Conservation (phyloP, 2,329 filamentous ascomycete species). For the Rachicladosporium sp. region DNA sequence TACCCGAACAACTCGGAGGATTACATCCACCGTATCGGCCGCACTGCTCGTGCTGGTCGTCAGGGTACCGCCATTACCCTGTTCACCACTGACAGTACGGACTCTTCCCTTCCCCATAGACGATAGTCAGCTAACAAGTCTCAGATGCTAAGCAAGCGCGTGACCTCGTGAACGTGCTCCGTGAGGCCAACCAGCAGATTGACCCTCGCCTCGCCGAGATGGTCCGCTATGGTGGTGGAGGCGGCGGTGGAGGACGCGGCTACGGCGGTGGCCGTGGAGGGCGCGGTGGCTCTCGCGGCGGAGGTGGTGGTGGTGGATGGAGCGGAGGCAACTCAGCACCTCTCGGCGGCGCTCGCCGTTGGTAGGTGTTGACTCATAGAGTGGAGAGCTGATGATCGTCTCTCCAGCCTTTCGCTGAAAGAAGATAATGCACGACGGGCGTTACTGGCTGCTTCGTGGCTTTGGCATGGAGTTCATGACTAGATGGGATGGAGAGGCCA, state of each 20-base stretch:
- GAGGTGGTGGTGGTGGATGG: slow-evolving; percentile 29
- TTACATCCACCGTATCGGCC: slow-evolving; percentile 57
- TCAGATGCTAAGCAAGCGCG: slow-evolving; percentile 57
- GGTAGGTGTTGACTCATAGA: slow-evolving; percentile 21
- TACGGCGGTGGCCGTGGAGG: slow-evolving; percentile 52
- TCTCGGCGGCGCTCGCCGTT: slow-evolving; percentile 44
- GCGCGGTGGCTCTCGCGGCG: slow-evolving; percentile 11
- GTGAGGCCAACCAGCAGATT: slow-evolving; percentile 95
- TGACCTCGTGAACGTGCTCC: slow-evolving; percentile 84
- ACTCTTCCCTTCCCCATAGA: slow-evolving; percentile 5
- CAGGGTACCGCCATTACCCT: slow-evolving; percentile 95
- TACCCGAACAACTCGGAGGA: slow-evolving; percentile 86
- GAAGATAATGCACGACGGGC: too few species aligned
- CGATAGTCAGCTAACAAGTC: slow-evolving; percentile 21
- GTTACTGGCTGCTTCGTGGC: too few species aligned
- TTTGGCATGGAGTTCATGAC: too few species aligned
- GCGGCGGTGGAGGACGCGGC: slow-evolving; percentile 56
- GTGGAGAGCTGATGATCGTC: neutral
- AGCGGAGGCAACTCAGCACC: slow-evolving; percentile 48
- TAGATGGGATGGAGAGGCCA: too few species aligned
- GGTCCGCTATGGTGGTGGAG: slow-evolving; percentile 80
- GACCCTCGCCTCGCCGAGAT: slow-evolving; percentile 93
- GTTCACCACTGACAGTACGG: slow-evolving; percentile 98
- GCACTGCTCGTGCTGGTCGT: slow-evolving; percentile 63
- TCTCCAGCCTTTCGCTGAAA: slow-evolving; percentile 1